Conservation (phyloP, 352 stramenopile species). For the Pilasporangium apinafurcum region DNA sequence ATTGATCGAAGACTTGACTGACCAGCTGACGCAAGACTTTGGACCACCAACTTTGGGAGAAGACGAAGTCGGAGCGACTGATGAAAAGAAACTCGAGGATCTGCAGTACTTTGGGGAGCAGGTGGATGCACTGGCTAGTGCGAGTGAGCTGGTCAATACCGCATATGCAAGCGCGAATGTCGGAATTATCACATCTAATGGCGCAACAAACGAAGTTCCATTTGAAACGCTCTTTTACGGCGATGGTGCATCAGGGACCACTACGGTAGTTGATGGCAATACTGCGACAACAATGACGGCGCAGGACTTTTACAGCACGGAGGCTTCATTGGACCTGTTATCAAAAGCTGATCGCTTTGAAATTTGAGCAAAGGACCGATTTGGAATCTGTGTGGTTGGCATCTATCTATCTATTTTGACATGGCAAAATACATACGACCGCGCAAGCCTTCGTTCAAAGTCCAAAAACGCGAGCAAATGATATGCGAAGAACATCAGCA, state of each 20-base stretch:
- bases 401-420: no score
- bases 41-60: background rate
- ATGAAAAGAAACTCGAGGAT: background rate
- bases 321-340: slow-evolving; percentile 35
- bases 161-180: slow-evolving; percentile 13
- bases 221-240: slow-evolving; percentile 31
- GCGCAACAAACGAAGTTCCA: slow-evolving; percentile 10
- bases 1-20: slow-evolving; percentile 11
- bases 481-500: no score
- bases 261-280: slow-evolving; percentile 3
- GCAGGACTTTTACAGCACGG: slow-evolving; percentile 48
- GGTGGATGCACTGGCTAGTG: slow-evolving; percentile 22
- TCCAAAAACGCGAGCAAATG: no score
- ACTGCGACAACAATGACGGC: slow-evolving; percentile 34
- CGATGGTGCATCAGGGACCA: slow-evolving; percentile 7
- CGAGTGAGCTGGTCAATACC: slow-evolving; percentile 10
- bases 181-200: slow-evolving; percentile 1
- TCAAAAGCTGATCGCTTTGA: slow-evolving; percentile 41
- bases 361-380: slow-evolving; percentile 36
- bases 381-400: no score
- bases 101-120: slow-evolving; percentile 19
- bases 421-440: no score
- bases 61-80: background rate
- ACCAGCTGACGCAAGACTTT: background rate
- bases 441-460: no score